phyloP scores from a whole-genome alignment of 1,284 basidiomycete genomes.

The Baeospora myosura region DNA sequence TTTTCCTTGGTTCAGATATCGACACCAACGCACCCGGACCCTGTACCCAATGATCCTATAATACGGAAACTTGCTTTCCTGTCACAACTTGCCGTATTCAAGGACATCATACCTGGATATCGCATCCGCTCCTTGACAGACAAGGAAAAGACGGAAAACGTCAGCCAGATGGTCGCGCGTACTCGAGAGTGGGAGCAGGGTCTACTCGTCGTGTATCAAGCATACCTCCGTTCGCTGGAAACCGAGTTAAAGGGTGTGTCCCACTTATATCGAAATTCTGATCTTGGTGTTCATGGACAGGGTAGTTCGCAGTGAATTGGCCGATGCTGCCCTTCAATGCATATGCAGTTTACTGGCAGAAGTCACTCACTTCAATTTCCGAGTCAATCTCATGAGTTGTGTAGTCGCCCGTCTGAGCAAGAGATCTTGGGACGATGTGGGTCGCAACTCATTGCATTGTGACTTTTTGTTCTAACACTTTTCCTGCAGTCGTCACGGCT shows the following conservation, averaged over 20 bases:
- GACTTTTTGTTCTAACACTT: conserved; percentile 5
- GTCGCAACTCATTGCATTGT: conserved; percentile 16
- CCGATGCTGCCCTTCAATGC: conserved; percentile 69
- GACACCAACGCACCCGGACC: conserved; percentile 56
- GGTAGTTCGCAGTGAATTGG: conserved; percentile 66
- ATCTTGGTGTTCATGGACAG: conserved; percentile 17
- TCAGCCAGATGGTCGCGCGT: conserved; percentile 86
- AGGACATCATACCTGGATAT: conserved; percentile 91
- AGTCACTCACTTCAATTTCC: conserved; percentile 96
- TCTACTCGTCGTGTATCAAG: conserved; percentile 85
- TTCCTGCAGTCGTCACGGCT: conserved; percentile 61
- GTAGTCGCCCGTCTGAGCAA: conserved; percentile 81
- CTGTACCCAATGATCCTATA: conserved; percentile 70
- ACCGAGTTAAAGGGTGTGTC: conserved; percentile 75
- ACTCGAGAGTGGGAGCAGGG: conserved; percentile 96
- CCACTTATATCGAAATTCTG: conserved; percentile 2
- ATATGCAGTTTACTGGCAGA: conserved; percentile 83
- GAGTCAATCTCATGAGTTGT: conserved; percentile 85
- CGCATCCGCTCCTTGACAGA: conserved; percentile 86
- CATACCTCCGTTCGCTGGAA: conserved; percentile 83
- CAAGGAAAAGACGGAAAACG: conserved; percentile 87
- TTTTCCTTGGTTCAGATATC: conserved; percentile 73
- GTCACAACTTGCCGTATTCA: conserved; percentile 91
- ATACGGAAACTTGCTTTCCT: conserved; percentile 87
- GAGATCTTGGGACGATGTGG: conserved; percentile 81